phyloP scores from a whole-genome alignment of 495 filamentous ascomycete species.

The Penicillium turbatum region DNA sequence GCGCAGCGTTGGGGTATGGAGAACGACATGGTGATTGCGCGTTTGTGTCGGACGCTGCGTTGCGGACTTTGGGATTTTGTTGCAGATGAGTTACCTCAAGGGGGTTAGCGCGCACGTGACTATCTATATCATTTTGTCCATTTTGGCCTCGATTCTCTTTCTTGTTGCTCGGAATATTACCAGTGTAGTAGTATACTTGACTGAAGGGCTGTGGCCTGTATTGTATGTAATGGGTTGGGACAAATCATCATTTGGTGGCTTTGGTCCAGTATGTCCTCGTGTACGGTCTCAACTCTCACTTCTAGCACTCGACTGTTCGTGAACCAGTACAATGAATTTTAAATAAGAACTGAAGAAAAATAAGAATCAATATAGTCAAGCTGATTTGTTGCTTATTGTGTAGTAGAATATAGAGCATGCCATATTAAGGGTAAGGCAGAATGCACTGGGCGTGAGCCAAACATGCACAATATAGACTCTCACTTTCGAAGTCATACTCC shows the following conservation, averaged over 20 bases:
- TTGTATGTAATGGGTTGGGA: too few species aligned
- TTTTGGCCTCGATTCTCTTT: background rate
- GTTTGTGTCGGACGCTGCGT: slow-evolving; percentile 24
- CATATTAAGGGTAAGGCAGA: background rate
- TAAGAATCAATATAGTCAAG: background rate
- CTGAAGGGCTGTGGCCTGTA: too few species aligned
- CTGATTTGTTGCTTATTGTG: background rate
- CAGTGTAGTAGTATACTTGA: too few species aligned
- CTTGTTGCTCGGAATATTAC: too few species aligned
- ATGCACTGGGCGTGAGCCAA: background rate
- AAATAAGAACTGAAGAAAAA: too few species aligned
- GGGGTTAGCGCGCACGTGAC: slow-evolving; percentile 37
- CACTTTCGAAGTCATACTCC: background rate
- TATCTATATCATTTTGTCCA: background rate
- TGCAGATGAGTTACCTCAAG: slow-evolving; percentile 22
- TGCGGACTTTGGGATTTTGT: slow-evolving; percentile 37
- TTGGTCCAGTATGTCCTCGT: too few species aligned
- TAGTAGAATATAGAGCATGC: too few species aligned
- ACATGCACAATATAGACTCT: background rate
- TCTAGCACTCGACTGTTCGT: too few species aligned
- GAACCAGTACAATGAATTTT: too few species aligned
- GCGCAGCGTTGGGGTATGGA: slow-evolving; percentile 39
- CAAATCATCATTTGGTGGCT: too few species aligned
- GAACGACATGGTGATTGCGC: slow-evolving; percentile 32
- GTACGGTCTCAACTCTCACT: too few species aligned